Conservation (phyloP, 768 basidiomycete genomes). For the Mycena epipterygia region DNA sequence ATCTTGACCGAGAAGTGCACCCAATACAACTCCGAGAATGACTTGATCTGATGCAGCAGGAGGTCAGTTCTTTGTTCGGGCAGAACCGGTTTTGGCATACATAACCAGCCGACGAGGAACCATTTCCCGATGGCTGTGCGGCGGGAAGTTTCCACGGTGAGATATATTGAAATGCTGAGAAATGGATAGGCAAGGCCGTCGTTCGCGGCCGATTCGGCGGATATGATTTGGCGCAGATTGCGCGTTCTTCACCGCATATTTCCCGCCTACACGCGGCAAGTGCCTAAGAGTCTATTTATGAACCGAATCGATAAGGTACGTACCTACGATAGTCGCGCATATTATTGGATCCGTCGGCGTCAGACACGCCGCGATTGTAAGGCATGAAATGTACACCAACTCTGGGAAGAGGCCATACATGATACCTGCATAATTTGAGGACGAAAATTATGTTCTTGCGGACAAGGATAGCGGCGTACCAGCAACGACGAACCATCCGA, state of each 20-base stretch:
- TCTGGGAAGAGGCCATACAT: slow-evolving; percentile 80
- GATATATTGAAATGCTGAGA: slow-evolving; percentile 86
- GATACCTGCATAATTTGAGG: slow-evolving; percentile 57
- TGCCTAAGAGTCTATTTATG: too few relatives aligned
- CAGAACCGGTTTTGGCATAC: slow-evolving; percentile 54
- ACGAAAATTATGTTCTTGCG: neutral
- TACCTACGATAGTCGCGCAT: slow-evolving; percentile 85
- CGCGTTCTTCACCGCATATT: slow-evolving; percentile 75
- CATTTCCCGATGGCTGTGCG: slow-evolving; percentile 83
- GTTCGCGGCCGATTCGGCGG: slow-evolving; percentile 94
- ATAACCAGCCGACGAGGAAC: slow-evolving; percentile 89
- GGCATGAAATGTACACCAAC: slow-evolving; percentile 78
- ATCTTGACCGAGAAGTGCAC: slow-evolving; percentile 63
- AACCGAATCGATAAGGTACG: too few relatives aligned
- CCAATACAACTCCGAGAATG: slow-evolving; percentile 78
- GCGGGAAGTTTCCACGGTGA: slow-evolving; percentile 77
- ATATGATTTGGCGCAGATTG: slow-evolving; percentile 84
- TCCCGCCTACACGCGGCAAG: slow-evolving; percentile 63
- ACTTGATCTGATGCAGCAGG: slow-evolving; percentile 80
- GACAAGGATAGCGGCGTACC: slow-evolving; percentile 52
- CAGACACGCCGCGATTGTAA: slow-evolving; percentile 90
- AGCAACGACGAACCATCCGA: slow-evolving; percentile 85
- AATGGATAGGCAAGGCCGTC: slow-evolving; percentile 98
- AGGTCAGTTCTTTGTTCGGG: neutral
- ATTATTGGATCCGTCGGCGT: slow-evolving; percentile 97